Conservation (phyloP, 257 asterid genomes). For the Solanum clarkiae region DNA sequence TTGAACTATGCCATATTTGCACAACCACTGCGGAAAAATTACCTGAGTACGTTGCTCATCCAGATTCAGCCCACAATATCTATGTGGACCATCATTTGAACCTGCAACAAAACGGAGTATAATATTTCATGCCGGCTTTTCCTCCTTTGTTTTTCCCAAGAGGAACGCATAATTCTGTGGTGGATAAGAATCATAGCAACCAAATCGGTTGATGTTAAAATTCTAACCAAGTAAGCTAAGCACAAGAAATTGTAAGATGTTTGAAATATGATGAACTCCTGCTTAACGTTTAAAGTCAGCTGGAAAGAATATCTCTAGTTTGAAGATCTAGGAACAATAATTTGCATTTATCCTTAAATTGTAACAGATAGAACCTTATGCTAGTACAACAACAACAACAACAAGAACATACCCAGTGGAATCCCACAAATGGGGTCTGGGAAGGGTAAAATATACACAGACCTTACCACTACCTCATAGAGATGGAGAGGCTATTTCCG, state of each 20-base stretch:
- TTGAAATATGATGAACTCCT: neutral
- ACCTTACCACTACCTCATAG: no score
- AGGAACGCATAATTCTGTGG: neutral
- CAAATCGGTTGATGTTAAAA: neutral
- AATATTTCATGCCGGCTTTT: neutral
- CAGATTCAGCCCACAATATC: conserved; percentile 41
- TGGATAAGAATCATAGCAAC: neutral
- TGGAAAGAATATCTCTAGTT: neutral
- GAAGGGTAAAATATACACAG: no score
- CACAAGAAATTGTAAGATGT: neutral
- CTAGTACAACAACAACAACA: neutral
- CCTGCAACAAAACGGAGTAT: conserved; percentile 20
- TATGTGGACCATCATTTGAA: conserved; percentile 70
- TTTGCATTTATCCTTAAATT: neutral
- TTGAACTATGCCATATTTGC: neutral
- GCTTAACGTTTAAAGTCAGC: neutral
- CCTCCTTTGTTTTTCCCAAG: neutral
- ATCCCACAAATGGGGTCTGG: no score
- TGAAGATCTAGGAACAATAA: neutral
- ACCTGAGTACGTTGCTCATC: conserved; percentile 88
- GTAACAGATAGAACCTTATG: neutral
- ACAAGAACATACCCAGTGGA: no score
- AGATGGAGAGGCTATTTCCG: no score
- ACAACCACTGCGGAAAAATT: neutral
- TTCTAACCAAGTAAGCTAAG: neutral